phyloP scores from a whole-genome alignment of 805 yeast species.

The Monosporozyma siamensis region DNA sequence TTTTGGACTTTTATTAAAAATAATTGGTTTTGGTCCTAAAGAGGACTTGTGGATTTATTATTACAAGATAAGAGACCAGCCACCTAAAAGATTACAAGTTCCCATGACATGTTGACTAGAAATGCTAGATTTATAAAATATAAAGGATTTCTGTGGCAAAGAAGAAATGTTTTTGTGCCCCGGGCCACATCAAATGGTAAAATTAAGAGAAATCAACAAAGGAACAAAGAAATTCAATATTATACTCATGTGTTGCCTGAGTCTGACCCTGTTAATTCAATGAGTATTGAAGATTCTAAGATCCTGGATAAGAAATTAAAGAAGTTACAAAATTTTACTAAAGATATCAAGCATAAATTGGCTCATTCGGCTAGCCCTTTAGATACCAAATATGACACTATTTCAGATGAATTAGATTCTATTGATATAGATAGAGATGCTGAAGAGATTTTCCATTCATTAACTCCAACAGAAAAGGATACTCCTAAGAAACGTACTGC shows the following conservation, averaged over 20 bases:
- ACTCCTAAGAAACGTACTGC: too few species aligned
- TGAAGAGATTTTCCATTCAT: background rate
- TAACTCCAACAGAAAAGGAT: background rate
- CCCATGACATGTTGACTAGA: background rate
- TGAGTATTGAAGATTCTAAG: constrained; percentile 9
- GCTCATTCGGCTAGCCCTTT: background rate
- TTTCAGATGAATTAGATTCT: background rate
- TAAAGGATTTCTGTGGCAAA: background rate
- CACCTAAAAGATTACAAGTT: too few species aligned
- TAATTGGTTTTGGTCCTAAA: too few species aligned
- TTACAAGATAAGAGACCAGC: too few species aligned
- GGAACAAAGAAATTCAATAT: constrained; percentile 6
- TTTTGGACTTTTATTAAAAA: too few species aligned
- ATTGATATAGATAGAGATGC: constrained; percentile 1
- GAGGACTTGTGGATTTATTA: too few species aligned
- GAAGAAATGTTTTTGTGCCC: constrained; percentile 1
- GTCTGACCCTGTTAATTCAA: constrained; percentile 6
- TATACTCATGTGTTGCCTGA: constrained; percentile 8
- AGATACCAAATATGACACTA: background rate
- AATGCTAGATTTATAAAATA: background rate
- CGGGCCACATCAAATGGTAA: background rate
- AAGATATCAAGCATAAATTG: constrained; percentile 12
- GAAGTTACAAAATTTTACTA: constrained; percentile 24
- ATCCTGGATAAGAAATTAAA: constrained; percentile 22
- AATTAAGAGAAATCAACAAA: constrained; percentile 2